Evolutionary conservation across 805 yeast species (phyloP).

Genomic region (Saccharomycopsis sp.): DNA sequence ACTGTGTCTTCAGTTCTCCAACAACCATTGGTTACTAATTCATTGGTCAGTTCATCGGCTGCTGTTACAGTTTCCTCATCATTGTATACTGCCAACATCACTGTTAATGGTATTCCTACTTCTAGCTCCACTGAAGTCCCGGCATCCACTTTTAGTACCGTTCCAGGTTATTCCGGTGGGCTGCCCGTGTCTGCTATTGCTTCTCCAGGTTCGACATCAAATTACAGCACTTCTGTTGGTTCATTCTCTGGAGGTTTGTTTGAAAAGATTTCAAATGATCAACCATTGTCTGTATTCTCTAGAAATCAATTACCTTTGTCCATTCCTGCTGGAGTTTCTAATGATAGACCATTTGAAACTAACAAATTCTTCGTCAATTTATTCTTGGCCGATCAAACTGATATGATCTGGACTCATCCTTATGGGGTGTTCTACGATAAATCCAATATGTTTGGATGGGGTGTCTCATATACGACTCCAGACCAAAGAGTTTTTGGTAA

Average conservation of each 20-base stretch:
- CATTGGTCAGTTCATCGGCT: background rate
- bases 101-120: background rate
- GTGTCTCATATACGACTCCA: conserved; percentile 54
- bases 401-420: conserved; percentile 79
- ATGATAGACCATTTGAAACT: conserved; percentile 49
- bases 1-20: conserved; percentile 2
- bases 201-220: conserved; percentile 1
- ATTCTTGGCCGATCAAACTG: conserved; percentile 55
- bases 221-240: background rate
- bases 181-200: background rate
- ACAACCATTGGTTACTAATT: conserved; percentile 13
- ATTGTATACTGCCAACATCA: conserved; percentile 1
- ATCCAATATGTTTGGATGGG: conserved; percentile 48
- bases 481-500: conserved; percentile 65
- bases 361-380: conserved; percentile 76
- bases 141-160: background rate
- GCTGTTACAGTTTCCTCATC: conserved; percentile 5
- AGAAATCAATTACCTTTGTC: conserved; percentile 26
- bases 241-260: conserved; percentile 30
- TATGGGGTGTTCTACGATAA: conserved; percentile 64
- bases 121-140: background rate
- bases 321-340: conserved; percentile 22
- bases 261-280: conserved; percentile 33
- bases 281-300: conserved; percentile 39
- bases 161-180: background rate